Percentiles rank a stretch among this genome's conserved stretches.
Conservation (phyloP, 176 grass and related monocot genomes). For the Zea mays region DNA sequence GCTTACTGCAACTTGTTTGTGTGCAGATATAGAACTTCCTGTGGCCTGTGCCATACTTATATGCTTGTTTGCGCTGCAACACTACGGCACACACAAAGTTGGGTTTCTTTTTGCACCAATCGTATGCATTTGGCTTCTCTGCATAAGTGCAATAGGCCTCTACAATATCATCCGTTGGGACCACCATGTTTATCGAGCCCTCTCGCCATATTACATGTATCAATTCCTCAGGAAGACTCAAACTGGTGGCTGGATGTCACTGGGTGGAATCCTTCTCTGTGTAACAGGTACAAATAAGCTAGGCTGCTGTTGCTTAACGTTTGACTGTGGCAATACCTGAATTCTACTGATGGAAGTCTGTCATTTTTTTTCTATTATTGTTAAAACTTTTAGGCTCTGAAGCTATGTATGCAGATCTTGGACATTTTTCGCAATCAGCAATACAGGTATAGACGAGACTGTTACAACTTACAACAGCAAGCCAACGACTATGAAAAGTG, state of each 20-base stretch:
- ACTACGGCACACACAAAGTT: constrained; percentile 85
- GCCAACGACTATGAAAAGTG: background rate
- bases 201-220: constrained; percentile 95
- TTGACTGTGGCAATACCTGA: background rate
- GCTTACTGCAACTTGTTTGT: constrained; percentile 26
- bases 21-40: constrained; percentile 86
- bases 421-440: constrained; percentile 87
- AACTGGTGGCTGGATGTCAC: constrained; percentile 86
- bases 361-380: constrained; percentile 12
- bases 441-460: constrained; percentile 62
- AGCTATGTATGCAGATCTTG: constrained; percentile 97
- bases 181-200: constrained; percentile 75
- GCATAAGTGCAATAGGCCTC: constrained; percentile 83
- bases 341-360: background rate
- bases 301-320: background rate
- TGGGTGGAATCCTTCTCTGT: constrained; percentile 95
- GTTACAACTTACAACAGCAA: background rate
- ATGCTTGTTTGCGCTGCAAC: constrained; percentile 94
- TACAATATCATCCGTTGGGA: constrained; percentile 91
- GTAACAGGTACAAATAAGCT: constrained; percentile 72
- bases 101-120: constrained; percentile 93
- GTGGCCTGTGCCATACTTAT: constrained; percentile 75
- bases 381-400: constrained; percentile 70
- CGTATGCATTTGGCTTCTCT: constrained; percentile 78
- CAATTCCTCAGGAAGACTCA: constrained; percentile 86